Conservation (phyloP, 73 alveolate genomes). For the Paramecium tetraurelia region DNA sequence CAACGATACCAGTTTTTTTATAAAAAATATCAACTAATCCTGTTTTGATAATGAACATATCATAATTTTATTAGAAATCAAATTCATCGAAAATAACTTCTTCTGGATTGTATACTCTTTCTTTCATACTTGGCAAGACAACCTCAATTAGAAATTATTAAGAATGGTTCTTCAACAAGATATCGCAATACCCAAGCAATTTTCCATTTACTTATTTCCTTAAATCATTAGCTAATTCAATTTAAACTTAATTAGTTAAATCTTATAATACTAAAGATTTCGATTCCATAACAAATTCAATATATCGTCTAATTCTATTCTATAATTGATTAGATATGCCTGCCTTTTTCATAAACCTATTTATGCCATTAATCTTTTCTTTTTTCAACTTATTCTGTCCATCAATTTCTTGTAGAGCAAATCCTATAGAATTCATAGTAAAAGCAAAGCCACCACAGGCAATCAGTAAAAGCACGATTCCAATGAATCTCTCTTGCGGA, state of each 20-base stretch:
- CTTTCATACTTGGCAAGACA: slow-evolving; percentile 16
- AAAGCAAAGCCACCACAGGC: slow-evolving; percentile 90
- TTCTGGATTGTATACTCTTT: slow-evolving; percentile 76
- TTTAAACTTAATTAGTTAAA: neutral
- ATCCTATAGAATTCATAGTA: slow-evolving; percentile 79
- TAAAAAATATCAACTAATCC: slow-evolving; percentile 69
- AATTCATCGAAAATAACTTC: slow-evolving; percentile 65
- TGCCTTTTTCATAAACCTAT: slow-evolving; percentile 69
- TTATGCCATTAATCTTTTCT: slow-evolving; percentile 63
- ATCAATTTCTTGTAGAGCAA: slow-evolving; percentile 60
- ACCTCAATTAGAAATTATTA: neutral
- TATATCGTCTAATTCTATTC: slow-evolving; percentile 72
- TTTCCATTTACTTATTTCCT: slow-evolving; percentile 29
- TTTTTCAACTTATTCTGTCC: slow-evolving; percentile 62
- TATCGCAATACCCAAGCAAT: neutral
- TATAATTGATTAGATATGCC: slow-evolving; percentile 66
- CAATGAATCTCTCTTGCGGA: slow-evolving; percentile 68
- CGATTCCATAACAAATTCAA: slow-evolving; percentile 60
- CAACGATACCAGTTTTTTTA: slow-evolving; percentile 55
- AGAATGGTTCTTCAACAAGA: neutral
- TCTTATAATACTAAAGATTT: neutral
- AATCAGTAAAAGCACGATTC: slow-evolving; percentile 68
- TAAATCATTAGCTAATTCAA: neutral
- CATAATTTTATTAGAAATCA: slow-evolving; percentile 60
- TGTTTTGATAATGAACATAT: slow-evolving; percentile 59